Evolutionary conservation across 1,139 yeast species (phyloP), one percentile per base, ranked within the genome.

Genomic region (Saccharomyces hybrid): DNA sequence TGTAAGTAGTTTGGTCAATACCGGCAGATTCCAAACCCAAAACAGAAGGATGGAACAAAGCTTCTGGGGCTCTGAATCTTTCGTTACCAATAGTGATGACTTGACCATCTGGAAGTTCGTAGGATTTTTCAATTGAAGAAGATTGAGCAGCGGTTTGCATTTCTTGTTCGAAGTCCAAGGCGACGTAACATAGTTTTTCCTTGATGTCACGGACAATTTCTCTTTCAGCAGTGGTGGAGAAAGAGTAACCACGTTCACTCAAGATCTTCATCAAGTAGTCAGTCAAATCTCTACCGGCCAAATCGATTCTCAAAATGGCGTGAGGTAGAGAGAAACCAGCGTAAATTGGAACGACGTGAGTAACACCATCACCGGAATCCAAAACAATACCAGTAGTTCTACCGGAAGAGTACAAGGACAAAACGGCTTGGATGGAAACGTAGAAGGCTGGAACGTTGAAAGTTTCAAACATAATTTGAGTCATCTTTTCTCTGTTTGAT

Each of bases 1-100:
- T 91, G 87, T 88, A 93, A 71, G 98, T 90, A 68, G 98, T 90
- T 84, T 93, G 98, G 80, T 93, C 98, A 76, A 93, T 89, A 88
- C 99, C 99, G 73, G 96, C 91, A 73, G 97, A 89, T 82, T 93
- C 99, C 75, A 91, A 84, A 76, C 98, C 96, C 71, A 93, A 82
- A 73, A 88, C 95, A 66, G 96, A 82, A 74, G 99, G 99, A 80
- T 95, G 95, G 96, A 93, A 93, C 75, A 93, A 83, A 70, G 97
- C 98, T 82, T 93, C 99, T 76, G 99, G 95, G 67, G 98, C 96
- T 84, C 98, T 91, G 86, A 93, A 93, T 84, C 99, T 90, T 83
- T 93, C 99, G 81, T 93, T 93, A 81, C 99, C 99, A 72, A 93
- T 91, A 74, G 98, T 93, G 76, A 93, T 91, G 71, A 93, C 99